Percentiles rank a stretch among this genome's conserved stretches.
Evolutionary conservation across 1,139 yeast genomes (phyloP).

Genomic region (Taphrina deformans): DNA sequence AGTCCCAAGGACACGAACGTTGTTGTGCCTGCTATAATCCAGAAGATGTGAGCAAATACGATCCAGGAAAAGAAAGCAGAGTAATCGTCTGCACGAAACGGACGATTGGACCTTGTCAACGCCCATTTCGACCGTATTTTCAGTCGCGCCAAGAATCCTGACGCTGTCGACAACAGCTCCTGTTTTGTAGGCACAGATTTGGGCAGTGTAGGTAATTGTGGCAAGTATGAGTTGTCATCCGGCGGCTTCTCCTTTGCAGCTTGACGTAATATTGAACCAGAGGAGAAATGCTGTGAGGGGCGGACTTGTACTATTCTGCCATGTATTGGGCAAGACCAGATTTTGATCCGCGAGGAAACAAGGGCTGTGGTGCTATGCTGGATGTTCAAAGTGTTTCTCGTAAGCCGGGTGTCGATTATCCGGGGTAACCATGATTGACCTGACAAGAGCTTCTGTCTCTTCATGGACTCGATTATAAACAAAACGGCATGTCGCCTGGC

Average conservation of each 20-base stretch:
- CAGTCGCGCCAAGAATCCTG: constrained; percentile 54
- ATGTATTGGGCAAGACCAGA: not conserved
- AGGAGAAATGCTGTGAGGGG: not conserved
- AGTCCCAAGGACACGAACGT: constrained; percentile 78
- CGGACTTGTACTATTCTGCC: not conserved
- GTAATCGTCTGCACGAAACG: constrained; percentile 84
- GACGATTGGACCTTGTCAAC: constrained; percentile 61
- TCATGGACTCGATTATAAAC: not conserved
- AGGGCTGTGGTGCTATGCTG: not conserved
- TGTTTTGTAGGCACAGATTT: constrained; percentile 46
- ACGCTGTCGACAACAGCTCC: constrained; percentile 57
- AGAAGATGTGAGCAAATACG: constrained; percentile 75
- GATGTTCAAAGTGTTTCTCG: not conserved
- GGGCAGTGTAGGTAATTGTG: constrained; percentile 1
- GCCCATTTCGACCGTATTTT: constrained; percentile 68
- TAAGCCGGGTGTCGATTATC: not conserved
- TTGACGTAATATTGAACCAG: not conserved
- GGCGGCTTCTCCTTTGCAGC: not conserved
- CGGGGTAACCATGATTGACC: not conserved
- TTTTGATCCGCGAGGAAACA: not conserved
- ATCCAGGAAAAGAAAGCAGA: constrained; percentile 90
- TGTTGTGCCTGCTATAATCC: constrained; percentile 82
- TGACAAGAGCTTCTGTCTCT: not conserved
- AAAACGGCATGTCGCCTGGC: not conserved
- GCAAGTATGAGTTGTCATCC: constrained; percentile 2